These are phyloP conservation scores for Vaucheria bursata DNA, from an alignment of 352 stramenopile species.

Conservation along the genomic window DNA sequence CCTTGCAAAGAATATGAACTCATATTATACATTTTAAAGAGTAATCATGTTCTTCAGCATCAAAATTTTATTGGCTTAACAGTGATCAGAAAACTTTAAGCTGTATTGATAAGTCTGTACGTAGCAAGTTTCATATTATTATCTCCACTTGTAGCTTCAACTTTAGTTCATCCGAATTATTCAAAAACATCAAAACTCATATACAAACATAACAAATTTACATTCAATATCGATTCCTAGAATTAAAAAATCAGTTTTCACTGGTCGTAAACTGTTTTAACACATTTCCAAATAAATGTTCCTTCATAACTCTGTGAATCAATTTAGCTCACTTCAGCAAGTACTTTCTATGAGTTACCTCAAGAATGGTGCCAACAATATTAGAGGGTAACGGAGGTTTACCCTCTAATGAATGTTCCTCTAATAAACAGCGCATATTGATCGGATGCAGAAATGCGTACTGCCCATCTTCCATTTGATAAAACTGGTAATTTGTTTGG, in stretches of 20 bases:
- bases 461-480: constrained; percentile 68
- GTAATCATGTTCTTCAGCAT: no score
- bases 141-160: no score
- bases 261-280: not conserved
- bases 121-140: no score
- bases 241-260: not conserved
- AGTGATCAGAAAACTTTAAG: no score
- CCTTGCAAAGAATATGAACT: not conserved
- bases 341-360: not conserved
- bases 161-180: no score
- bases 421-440: constrained; percentile 73
- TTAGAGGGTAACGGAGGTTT: constrained; percentile 19
- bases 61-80: no score
- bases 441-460: constrained; percentile 75
- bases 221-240: not conserved
- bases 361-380: constrained; percentile 44
- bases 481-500: constrained; percentile 80
- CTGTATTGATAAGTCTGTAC: no score
- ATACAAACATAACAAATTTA: no score
- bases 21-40: not conserved
- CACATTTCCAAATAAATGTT: not conserved
- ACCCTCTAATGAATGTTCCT: constrained; percentile 26
- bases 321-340: not conserved
- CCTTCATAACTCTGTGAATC: not conserved
- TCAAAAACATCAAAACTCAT: no score